Evolutionary conservation across 192 early-diverging fungal species (phyloP).

Genomic region (Geranomyces variabilis): DNA sequence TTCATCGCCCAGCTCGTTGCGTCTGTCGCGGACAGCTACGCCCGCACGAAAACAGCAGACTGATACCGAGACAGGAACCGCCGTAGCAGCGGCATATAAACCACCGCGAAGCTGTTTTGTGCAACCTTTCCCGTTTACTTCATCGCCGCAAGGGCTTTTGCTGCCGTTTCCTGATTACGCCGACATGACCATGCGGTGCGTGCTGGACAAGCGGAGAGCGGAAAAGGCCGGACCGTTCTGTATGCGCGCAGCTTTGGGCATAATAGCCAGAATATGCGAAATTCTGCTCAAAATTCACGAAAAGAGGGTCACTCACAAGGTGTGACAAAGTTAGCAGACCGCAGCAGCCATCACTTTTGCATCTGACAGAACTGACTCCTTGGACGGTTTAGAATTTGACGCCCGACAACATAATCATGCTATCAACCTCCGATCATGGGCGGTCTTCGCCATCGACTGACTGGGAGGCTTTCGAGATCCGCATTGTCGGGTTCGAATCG

Average conservation of each 20-base stretch:
- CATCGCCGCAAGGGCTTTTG: constrained; percentile 17
- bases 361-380: too few species aligned
- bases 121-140: constrained; percentile 18
- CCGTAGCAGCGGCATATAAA: background rate
- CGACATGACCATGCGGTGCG: constrained; percentile 4
- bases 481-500: constrained; percentile 11
- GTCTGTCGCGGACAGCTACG: too few species aligned
- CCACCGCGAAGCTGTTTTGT: background rate
- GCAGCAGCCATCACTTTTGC: background rate
- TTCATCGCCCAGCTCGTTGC: too few species aligned
- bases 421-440: background rate
- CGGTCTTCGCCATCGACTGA: background rate
- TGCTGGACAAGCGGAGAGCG: background rate
- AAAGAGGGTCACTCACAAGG: constrained; percentile 11
- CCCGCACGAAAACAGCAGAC: background rate
- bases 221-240: background rate
- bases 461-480: constrained; percentile 7
- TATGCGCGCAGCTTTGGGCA: background rate
- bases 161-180: constrained; percentile 21
- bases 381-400: background rate
- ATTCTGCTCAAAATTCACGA: constrained; percentile 12
- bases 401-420: background rate
- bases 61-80: background rate
- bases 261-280: background rate
- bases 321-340: background rate